These are phyloP conservation scores for Pezicula neosporulosa DNA, from an alignment of 2,329 filamentous ascomycete genomes.

Conservation along the genomic window DNA sequence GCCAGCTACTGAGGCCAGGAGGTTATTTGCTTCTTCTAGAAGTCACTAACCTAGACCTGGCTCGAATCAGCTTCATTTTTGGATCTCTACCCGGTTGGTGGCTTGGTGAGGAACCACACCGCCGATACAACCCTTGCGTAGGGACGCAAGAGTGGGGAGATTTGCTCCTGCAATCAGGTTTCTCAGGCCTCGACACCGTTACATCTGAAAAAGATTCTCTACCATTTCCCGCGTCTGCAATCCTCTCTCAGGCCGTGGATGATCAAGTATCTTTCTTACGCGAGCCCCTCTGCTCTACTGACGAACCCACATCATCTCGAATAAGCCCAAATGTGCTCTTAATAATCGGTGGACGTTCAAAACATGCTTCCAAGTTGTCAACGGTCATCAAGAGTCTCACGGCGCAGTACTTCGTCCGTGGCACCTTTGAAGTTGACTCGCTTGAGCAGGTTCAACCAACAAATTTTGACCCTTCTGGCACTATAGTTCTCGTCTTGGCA, in stretches of 20 bases:
- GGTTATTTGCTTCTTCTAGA: conserved; percentile 44
- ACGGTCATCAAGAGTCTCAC: background rate
- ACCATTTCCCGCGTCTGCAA: conserved; percentile 15
- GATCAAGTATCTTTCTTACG: conserved; percentile 23
- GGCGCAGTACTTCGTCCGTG: background rate
- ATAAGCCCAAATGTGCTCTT: conserved; percentile 14
- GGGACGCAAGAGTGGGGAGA: conserved; percentile 14
- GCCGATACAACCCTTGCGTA: background rate
- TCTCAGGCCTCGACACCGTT: conserved; percentile 23
- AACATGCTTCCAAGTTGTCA: background rate
- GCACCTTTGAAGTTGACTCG: background rate
- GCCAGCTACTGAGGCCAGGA: conserved; percentile 37
- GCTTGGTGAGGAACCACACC: background rate
- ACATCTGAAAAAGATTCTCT: conserved; percentile 3
- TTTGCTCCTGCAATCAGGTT: conserved; percentile 16
- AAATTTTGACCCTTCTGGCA: background rate
- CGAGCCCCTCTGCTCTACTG: conserved; percentile 22
- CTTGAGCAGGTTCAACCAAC: no score
- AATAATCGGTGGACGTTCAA: conserved; percentile 13
- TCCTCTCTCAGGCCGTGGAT: conserved; percentile 31
- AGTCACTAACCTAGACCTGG: conserved; percentile 16
- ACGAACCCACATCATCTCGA: background rate
- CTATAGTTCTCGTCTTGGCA: conserved; percentile 11
- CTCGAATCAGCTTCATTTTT: background rate
- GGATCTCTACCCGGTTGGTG: conserved; percentile 1